Evolutionary conservation across 2,329 filamentous ascomycete species (phyloP).

Genomic region (Cladophialophora immunda): DNA sequence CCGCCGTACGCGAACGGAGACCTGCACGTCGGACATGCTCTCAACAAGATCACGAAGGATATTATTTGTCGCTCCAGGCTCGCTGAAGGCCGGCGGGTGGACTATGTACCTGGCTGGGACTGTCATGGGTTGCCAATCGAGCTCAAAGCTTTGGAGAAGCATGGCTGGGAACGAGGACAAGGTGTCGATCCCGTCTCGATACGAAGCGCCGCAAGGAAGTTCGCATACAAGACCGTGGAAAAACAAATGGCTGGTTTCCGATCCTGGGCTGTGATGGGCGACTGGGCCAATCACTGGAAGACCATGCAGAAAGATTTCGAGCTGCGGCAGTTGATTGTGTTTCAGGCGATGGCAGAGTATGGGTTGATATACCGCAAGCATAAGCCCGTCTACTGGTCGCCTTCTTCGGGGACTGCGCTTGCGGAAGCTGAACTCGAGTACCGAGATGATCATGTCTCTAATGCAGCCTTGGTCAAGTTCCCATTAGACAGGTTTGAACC

Average conservation of each 20-base stretch:
- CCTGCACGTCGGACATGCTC: constrained; percentile 89
- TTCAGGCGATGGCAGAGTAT: constrained; percentile 69
- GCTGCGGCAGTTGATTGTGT: constrained; percentile 66
- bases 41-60: constrained; percentile 98
- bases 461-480: constrained; percentile 76
- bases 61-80: constrained; percentile 85
- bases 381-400: constrained; percentile 73
- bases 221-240: constrained; percentile 65
- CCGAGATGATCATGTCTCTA: constrained; percentile 67
- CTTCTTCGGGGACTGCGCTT: constrained; percentile 69
- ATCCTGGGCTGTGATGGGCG: constrained; percentile 70
- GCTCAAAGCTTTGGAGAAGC: constrained; percentile 83
- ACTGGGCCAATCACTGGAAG: constrained; percentile 69
- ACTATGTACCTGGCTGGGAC: constrained; percentile 94
- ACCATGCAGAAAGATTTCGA: constrained; percentile 71
- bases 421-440: constrained; percentile 73
- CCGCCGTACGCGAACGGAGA: constrained; percentile 95
- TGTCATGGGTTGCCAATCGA: constrained; percentile 98
- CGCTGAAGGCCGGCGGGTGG: constrained; percentile 76
- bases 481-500: constrained; percentile 60
- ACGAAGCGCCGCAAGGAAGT: constrained; percentile 61
- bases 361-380: constrained; percentile 68
- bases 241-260: constrained; percentile 68
- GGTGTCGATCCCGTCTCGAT: constrained; percentile 58
- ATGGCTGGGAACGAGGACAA: constrained; percentile 51